phyloP scores from a whole-genome alignment of 495 filamentous ascomycete genomes.

The Penicillium silybi region DNA sequence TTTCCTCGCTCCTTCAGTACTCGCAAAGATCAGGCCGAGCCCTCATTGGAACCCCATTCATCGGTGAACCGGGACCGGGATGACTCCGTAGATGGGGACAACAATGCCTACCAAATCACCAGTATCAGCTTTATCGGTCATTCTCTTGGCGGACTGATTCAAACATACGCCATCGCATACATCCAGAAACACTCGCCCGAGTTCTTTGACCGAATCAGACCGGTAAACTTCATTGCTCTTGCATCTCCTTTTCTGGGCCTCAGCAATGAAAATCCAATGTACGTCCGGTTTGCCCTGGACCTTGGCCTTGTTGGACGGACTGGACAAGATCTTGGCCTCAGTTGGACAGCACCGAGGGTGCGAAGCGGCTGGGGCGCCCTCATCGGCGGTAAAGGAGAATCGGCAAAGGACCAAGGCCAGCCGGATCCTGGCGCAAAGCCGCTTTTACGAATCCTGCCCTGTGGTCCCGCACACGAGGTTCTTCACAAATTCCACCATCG shows the following conservation, averaged over 20 bases:
- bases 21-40: slow-evolving; percentile 20
- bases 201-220: slow-evolving; percentile 84
- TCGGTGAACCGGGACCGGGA: slow-evolving; percentile 6
- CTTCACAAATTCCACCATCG: slow-evolving; percentile 84
- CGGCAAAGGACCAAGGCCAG: slow-evolving; percentile 60
- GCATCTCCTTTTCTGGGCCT: slow-evolving; percentile 88
- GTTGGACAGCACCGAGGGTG: slow-evolving; percentile 84
- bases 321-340: slow-evolving; percentile 89
- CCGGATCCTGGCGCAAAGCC: slow-evolving; percentile 80
- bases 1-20: slow-evolving; percentile 31
- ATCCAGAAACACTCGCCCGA: slow-evolving; percentile 92
- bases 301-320: slow-evolving; percentile 93
- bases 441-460: slow-evolving; percentile 82
- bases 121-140: slow-evolving; percentile 96
- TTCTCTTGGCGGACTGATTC: slow-evolving; percentile 85
- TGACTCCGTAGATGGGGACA: slow-evolving; percentile 21
- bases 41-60: slow-evolving; percentile 4
- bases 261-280: slow-evolving; percentile 95
- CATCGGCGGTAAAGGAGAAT: slow-evolving; percentile 69
- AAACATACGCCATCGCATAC: slow-evolving; percentile 95
- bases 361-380: slow-evolving; percentile 85
- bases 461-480: slow-evolving; percentile 85
- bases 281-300: slow-evolving; percentile 94
- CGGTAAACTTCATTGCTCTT: slow-evolving; percentile 90
- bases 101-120: slow-evolving; percentile 78